Base-by-base conservation (phyloP, 768 basidiomycete genomes). In the Boletus vinaceobasis region DNA sequence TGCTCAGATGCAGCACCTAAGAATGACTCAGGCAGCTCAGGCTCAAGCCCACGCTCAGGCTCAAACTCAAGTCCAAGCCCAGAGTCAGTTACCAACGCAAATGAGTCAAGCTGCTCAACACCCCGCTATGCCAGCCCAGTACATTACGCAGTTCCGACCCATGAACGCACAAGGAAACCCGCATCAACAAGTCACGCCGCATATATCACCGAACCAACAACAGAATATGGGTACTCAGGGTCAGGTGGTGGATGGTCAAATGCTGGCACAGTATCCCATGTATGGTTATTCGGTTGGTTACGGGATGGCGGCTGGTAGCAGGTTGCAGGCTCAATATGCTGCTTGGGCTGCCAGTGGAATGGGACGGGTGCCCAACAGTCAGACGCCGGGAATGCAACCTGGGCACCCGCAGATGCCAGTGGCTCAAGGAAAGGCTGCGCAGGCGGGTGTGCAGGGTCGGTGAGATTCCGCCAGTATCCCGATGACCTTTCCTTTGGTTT, bases 121-220 rank as follows among this genome's bases (percentile, higher is more conserved):
- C 57, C 53, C 65, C 0, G 31, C 50, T 46, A 59, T 73, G 40
- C 27, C 57, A 13, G 56, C 32, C 47, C 69, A 71, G 54, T 76
- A 75, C 55, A 75, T 72, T 7, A 42, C 72, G 5, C 75, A 73
- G 21, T 58, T 71, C 50, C 72, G 75, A 23, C 64, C 73, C 1
- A 45, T 71, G 50, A 64, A 66, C 32, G 50, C 60, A 27, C 69
- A 64, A 37, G 57, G 68, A 8, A 67, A 62, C 31, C 53, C 69
- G 14, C 65, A 67, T 53, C 63, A 58, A 43, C 69, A 68, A 49
- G 55, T 64, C n/a, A 45, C 26, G 47, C 21, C 60, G 7, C 63
- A 66, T 59, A 55, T 63, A 23, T 58, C 67, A 17, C 72, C 58
- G 43, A 63, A 48, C 35, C 72, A 65, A 21, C 72, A 67, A 40